Evolutionary conservation across 148 eudicot genomes (phyloP), one percentile per base, ranked within the genome.

Genomic region (Nepenthes gracilis): DNA sequence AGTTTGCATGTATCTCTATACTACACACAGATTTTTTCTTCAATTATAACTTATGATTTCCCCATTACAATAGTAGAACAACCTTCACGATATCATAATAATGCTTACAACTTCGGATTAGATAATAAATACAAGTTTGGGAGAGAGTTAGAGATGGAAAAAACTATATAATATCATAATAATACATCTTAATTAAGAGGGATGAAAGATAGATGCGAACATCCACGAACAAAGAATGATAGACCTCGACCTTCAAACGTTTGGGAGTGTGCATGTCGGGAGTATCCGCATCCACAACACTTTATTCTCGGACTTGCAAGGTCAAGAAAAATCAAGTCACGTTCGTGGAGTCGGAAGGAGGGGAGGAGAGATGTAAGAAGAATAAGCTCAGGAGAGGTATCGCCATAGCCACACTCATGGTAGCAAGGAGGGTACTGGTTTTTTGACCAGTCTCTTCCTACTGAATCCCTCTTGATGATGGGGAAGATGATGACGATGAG

Each of bases 381-480:
- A 62, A 61, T 55, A 79, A 85, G 90, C 90, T 85, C 90, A 85
- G 76, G 76, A 77, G 90, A 77, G 90, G 71, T 80, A 85, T 64
- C 77, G 74, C 74, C 86, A 35, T 33, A 36, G 50, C n/a, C 15
- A 8, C 36, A 12, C 36, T 79, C 80, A 85, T 40, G 57, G 32
- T 54, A 60, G 34, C 54, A 61, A 55, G 33, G 12, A 55, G 33
- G 12, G 23, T 23, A 9, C 43, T 36, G 55, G 56, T 54, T 64
- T 55, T 10, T 56, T 33, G 49, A 15, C 38, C 59, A 43, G 14
- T 23, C 11, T 49, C 12, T 10, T 49, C n/a, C 6, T 49, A 49
- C 48, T 45, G 48, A 11, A 5, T 45, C 48, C 48, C 48, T 45
- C 11, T 45, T 45, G 48, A 45, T 23, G 36, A 61, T 13, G 36